A percentile compares a stretch with the other conserved stretches of the same genome.
These are phyloP conservation scores for Alloteropsis semialata DNA, from an alignment of 176 grass and related monocot species.

Conservation along the genomic window DNA sequence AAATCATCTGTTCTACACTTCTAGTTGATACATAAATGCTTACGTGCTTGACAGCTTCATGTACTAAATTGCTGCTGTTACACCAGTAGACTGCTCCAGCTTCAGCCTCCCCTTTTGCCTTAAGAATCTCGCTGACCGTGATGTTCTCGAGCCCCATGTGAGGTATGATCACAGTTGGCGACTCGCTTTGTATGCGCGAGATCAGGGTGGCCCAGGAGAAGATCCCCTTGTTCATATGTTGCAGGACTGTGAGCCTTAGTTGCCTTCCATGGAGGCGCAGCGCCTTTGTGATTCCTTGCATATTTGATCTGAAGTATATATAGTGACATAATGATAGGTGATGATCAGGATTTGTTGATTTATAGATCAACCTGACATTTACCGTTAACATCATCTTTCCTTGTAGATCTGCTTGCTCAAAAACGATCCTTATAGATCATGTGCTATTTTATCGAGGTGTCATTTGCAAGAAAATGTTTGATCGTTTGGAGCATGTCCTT, in stretches of 20 bases:
- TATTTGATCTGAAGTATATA: slow-evolving; percentile 45
- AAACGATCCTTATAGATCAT: not conserved
- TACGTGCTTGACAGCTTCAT: slow-evolving; percentile 72
- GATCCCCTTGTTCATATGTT: slow-evolving; percentile 75
- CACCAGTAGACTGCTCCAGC: slow-evolving; percentile 68
- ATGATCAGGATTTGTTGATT: not conserved
- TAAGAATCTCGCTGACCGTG: slow-evolving; percentile 69
- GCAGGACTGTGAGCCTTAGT: slow-evolving; percentile 57
- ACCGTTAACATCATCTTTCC: not conserved
- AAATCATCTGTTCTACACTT: not conserved
- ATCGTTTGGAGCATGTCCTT: not conserved
- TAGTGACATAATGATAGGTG: not conserved
- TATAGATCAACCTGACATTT: not conserved
- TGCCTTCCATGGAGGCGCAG: slow-evolving; percentile 61
- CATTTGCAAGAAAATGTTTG: not conserved
- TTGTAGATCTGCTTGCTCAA: too few relatives aligned
- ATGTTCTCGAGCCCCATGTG: slow-evolving; percentile 89
- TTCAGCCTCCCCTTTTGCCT: slow-evolving; percentile 64
- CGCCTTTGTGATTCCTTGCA: slow-evolving; percentile 68
- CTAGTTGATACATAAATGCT: not conserved
- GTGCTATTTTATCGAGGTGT: not conserved
- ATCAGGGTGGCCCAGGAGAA: slow-evolving; percentile 67
- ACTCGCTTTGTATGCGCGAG: slow-evolving; percentile 56
- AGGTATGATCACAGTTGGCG: slow-evolving; percentile 50
- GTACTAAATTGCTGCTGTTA: slow-evolving; percentile 50